Evolutionary conservation across 2,329 filamentous ascomycete species (phyloP).

Genomic region (Fusarium staphyleae): DNA sequence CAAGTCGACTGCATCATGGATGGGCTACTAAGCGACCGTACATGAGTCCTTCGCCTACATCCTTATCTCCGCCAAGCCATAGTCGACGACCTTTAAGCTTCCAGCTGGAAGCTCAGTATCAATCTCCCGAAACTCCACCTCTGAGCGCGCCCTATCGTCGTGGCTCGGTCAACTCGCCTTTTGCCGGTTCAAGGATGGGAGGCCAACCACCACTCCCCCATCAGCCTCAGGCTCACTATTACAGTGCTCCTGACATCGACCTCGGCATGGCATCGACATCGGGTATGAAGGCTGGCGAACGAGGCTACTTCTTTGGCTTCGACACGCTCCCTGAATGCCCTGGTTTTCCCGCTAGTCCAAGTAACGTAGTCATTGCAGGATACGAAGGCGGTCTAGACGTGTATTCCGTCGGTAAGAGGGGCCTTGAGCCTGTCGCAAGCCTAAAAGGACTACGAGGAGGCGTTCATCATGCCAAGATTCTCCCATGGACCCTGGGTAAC

Average conservation of each 20-base stretch:
- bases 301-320: slow-evolving; percentile 82
- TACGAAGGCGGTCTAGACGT: slow-evolving; percentile 83
- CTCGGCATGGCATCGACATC: slow-evolving; percentile 66
- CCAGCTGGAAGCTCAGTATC: slow-evolving; percentile 58
- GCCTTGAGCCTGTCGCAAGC: slow-evolving; percentile 71
- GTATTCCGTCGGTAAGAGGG: slow-evolving; percentile 74
- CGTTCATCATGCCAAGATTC: slow-evolving; percentile 81
- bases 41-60: slow-evolving; percentile 54
- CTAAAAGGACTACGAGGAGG: slow-evolving; percentile 80
- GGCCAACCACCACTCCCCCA: slow-evolving; percentile 74
- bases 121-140: slow-evolving; percentile 51
- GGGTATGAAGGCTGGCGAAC: slow-evolving; percentile 68
- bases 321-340: slow-evolving; percentile 68
- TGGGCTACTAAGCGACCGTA: slow-evolving; percentile 56
- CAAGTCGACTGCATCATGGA: slow-evolving; percentile 52
- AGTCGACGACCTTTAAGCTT: slow-evolving; percentile 60
- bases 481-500: slow-evolving; percentile 69
- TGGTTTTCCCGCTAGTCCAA: slow-evolving; percentile 51
- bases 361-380: slow-evolving; percentile 77
- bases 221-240: slow-evolving; percentile 79
- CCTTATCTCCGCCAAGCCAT: slow-evolving; percentile 49
- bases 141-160: slow-evolving; percentile 50
- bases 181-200: slow-evolving; percentile 52
- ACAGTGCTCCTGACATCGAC: slow-evolving; percentile 76
- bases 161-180: slow-evolving; percentile 60